Base-by-base conservation (phyloP, 2,329 filamentous ascomycete genomes). In the Aspergillus ochraceoroseus region DNA sequence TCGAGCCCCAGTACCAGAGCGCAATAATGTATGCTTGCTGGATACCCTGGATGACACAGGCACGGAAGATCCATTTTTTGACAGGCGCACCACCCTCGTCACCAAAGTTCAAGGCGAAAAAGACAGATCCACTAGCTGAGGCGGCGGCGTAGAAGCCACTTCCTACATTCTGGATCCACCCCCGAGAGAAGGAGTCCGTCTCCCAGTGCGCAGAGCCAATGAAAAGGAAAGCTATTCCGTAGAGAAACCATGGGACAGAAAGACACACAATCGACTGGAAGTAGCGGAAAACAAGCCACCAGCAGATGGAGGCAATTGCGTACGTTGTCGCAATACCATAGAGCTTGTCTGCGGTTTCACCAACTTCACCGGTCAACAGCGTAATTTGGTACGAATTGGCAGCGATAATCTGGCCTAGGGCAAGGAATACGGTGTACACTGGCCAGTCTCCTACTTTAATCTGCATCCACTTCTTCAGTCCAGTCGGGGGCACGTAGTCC, bases 311-410 rank as follows among this genome's bases (percentile, higher is more conserved):
- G 4, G 74, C 71, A 12, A 66, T 64, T 3, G 79, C 66, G 52
- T 82, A 82, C 11, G 79, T 74, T 5, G 67, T 71, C 0, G 77
- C 77, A 26, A 80, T 74, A 32, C 70, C 67, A 59, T 82, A 82
- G 0, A 82, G 64, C 54, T 79, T 76, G 20, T 64, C 57, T 2
- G 77, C 75, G 0, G 73, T 71, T 55, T 82, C 70, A 41, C 76
- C 78, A 13, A 78, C 69, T 50, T 79, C 72, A 12, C 79, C 80
- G 0, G 77, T 79, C 12, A 83, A 68, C n/a, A 83, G 70, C 1
- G 78, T 80, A 54, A 83, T 77, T 56, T 83, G 80, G 59, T 82
- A 81, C 0, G 77, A 81, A 60, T 80, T 82, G 42, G 77, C 75
- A 1, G 79, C 76, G 33, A 82, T 74, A 48, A 82, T 75, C 53